Evolutionary conservation across 805 yeast genomes (phyloP), one percentile per base, ranked within the genome.

Genomic region (Yarrowia sp.): DNA sequence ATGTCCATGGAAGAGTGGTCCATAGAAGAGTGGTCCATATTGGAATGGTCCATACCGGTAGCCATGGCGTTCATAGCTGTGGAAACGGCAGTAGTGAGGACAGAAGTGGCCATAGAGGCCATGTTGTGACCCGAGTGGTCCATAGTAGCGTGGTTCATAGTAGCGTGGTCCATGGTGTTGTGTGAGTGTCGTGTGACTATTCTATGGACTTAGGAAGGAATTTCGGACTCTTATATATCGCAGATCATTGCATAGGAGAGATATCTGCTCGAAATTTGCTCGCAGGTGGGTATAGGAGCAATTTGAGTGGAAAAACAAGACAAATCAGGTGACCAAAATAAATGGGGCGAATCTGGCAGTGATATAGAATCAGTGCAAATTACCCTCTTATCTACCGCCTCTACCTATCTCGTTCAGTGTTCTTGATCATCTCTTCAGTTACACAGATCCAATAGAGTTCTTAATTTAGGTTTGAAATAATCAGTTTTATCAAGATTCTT

Each of bases 1-100:
- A 26, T 59, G 65, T 10, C 67, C 67, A 61, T 61, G 35, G 16
- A 9, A 38, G 75, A 35, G 70, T 72, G 73, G 70, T 73, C 56
- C 75, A 73, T 65, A 63, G 69, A 50, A 35, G 75, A 46, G 71
- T 73, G 73, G 35, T 61, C 67, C 67, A 61, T 61, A 26, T 48
- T 15, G 14, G 67, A 63, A 9, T 61, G 66, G 15, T 61, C 66
- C 52, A 45, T 43, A 7, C 66, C 53, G 32, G 53, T 59, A 12
- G 66, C 41, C 50, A 45, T 43, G 35, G 50, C 66, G 14, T 45
- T 43, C 53, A 59, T 43, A 16, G 53, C 53, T 7, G 66, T 59
- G 12, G 53, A 45, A 12, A 59, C 66, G 14, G 42, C 66, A 5
- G 66, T 7, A 7, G 66, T 15, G 12, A 46, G 10, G 9, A 56